These are phyloP conservation scores for Onygenales sp. DNA, from an alignment of 2,329 filamentous ascomycete species.

Conservation along the genomic window DNA sequence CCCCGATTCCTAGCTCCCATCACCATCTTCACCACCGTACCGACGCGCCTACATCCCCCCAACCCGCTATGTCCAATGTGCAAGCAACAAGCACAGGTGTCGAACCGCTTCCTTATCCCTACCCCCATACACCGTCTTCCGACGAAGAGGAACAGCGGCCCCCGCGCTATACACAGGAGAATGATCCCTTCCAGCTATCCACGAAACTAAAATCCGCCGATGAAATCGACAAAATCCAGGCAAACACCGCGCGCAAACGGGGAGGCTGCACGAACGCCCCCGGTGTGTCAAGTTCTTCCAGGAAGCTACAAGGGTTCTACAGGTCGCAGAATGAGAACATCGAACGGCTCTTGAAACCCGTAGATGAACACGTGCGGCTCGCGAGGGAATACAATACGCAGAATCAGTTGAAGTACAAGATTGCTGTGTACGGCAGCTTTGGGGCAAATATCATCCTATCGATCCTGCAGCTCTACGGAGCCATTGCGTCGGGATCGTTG, in stretches of 20 bases:
- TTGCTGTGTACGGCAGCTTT: conserved; percentile 59
- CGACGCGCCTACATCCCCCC: conserved; percentile 6
- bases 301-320: conserved; percentile 72
- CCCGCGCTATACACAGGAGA: conserved; percentile 52
- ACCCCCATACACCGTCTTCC: conserved; percentile 12
- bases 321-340: conserved; percentile 88
- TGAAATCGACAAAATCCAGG: conserved; percentile 63
- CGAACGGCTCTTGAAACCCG: conserved; percentile 78
- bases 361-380: conserved; percentile 78
- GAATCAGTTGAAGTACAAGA: conserved; percentile 58
- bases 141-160: conserved; percentile 39
- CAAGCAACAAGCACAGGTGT: conserved; percentile 34
- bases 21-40: conserved; percentile 8
- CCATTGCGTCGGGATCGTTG: conserved; percentile 76
- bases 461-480: conserved; percentile 77
- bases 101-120: conserved; percentile 20
- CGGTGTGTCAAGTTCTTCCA: conserved; percentile 22
- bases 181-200: conserved; percentile 74
- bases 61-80: conserved; percentile 17
- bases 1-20: conserved; percentile 12
- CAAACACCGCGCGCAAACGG: conserved; percentile 72
- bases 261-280: conserved; percentile 29
- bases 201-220: conserved; percentile 65
- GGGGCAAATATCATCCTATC: conserved; percentile 72
- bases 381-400: conserved; percentile 71